A percentile compares a stretch with the other conserved stretches of the same genome.
Conservation (phyloP, 2,329 filamentous ascomycete genomes). For the Apiospora marii region DNA sequence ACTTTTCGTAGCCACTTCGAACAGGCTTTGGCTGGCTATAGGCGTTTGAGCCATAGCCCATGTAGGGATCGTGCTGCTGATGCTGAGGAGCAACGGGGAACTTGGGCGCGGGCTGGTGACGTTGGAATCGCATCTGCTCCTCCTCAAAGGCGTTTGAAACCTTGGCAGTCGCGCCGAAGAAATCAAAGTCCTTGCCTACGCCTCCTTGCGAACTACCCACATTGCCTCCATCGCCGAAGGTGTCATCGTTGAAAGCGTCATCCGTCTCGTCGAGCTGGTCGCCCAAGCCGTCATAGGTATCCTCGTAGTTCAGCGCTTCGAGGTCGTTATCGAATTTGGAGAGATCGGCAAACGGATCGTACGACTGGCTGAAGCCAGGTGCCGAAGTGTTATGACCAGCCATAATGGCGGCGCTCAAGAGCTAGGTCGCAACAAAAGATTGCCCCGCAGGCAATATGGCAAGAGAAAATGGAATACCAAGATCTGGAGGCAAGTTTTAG, state of each 20-base stretch:
- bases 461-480: slow-evolving; percentile 4
- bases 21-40: slow-evolving; percentile 64
- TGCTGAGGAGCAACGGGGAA: slow-evolving; percentile 45
- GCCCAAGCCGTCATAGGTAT: slow-evolving; percentile 95
- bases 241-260: slow-evolving; percentile 97
- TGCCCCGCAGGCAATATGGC: not conserved
- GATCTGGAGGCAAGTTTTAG: slow-evolving; percentile 2
- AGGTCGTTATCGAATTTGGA: slow-evolving; percentile 68
- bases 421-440: not conserved
- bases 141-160: slow-evolving; percentile 87
- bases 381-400: slow-evolving; percentile 72
- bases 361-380: slow-evolving; percentile 81
- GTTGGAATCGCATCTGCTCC: slow-evolving; percentile 84
- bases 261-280: slow-evolving; percentile 90
- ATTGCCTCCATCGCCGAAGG: slow-evolving; percentile 70
- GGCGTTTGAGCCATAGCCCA: slow-evolving; percentile 43
- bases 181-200: slow-evolving; percentile 95
- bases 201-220: slow-evolving; percentile 52
- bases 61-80: slow-evolving; percentile 43
- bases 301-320: slow-evolving; percentile 81
- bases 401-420: slow-evolving; percentile 42
- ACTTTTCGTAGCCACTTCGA: slow-evolving; percentile 90
- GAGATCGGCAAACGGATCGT: slow-evolving; percentile 89
- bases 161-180: slow-evolving; percentile 91
- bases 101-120: slow-evolving; percentile 70